These are phyloP conservation scores for Lactarius pseudohatsudake DNA, from an alignment of 768 basidiomycete genomes.

Conservation along the genomic window DNA sequence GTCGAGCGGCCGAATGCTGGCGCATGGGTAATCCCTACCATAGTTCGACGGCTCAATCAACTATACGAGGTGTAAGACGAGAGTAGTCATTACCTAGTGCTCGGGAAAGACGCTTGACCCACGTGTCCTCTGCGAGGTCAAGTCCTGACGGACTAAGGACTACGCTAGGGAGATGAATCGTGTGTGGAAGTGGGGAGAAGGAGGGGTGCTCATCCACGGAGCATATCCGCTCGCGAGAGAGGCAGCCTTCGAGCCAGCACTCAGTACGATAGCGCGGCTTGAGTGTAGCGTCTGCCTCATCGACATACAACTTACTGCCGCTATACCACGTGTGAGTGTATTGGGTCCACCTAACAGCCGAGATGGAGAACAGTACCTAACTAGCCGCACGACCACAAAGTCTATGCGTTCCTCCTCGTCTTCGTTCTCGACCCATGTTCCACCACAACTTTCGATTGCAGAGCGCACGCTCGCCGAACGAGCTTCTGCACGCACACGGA, in stretches of 20 bases:
- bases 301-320: conserved; percentile 64
- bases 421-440: conserved; percentile 43
- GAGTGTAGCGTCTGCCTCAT: conserved; percentile 49
- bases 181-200: conserved; percentile 62
- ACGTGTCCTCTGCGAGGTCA: conserved; percentile 64
- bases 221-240: conserved; percentile 74
- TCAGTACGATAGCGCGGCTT: conserved; percentile 76
- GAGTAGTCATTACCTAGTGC: conserved; percentile 55
- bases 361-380: conserved; percentile 50
- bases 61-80: neutral
- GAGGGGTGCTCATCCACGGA: conserved; percentile 64
- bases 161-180: conserved; percentile 61
- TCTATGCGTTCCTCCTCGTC: conserved; percentile 51
- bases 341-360: neutral
- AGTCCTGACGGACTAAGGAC: conserved; percentile 74
- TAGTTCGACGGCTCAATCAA: neutral
- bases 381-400: conserved; percentile 69
- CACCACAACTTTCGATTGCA: conserved; percentile 63
- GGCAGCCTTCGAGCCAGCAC: conserved; percentile 90
- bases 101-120: conserved; percentile 62
- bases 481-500: conserved; percentile 70
- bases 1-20: conserved; percentile 62
- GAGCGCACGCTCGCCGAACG: conserved; percentile 51
- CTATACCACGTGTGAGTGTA: conserved; percentile 38
- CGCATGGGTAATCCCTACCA: conserved; percentile 53